Conservation (phyloP, 2,329 filamentous ascomycete genomes). For the Fusarium solani-melongenae region DNA sequence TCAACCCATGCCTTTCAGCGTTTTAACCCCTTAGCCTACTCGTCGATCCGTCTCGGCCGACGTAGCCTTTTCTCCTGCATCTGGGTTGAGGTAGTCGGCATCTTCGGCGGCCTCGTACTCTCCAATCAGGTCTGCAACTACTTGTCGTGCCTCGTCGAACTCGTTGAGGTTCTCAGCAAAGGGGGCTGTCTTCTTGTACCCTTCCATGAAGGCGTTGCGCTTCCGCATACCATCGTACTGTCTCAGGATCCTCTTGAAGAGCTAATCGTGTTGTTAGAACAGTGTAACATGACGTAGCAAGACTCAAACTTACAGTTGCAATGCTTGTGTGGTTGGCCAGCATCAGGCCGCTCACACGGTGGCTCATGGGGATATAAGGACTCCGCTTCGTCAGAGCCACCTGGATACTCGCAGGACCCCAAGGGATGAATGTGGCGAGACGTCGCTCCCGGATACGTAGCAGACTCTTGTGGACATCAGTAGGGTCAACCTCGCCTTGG, state of each 20-base stretch:
- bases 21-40: slow-evolving; percentile 47
- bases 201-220: slow-evolving; percentile 95
- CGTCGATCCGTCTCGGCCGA: slow-evolving; percentile 66
- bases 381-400: slow-evolving; percentile 97
- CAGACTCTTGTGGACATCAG: slow-evolving; percentile 97
- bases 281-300: neutral
- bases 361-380: slow-evolving; percentile 92
- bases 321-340: slow-evolving; percentile 98
- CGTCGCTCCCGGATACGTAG: slow-evolving; percentile 94
- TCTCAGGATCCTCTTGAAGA: slow-evolving; percentile 92
- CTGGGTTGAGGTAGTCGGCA: slow-evolving; percentile 87
- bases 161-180: slow-evolving; percentile 93
- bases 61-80: slow-evolving; percentile 63
- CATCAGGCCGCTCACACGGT: slow-evolving; percentile 96
- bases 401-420: slow-evolving; percentile 97
- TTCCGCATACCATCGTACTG: slow-evolving; percentile 96
- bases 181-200: slow-evolving; percentile 94
- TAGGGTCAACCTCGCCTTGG: slow-evolving; percentile 97
- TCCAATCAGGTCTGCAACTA: slow-evolving; percentile 88
- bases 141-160: slow-evolving; percentile 93
- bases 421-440: slow-evolving; percentile 96
- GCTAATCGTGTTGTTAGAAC: slow-evolving; percentile 51
- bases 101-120: slow-evolving; percentile 97
- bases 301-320: slow-evolving; percentile 72
- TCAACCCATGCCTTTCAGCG: neutral